phyloP scores from a whole-genome alignment of 768 basidiomycete genomes.

The Kwoniella sp. region DNA sequence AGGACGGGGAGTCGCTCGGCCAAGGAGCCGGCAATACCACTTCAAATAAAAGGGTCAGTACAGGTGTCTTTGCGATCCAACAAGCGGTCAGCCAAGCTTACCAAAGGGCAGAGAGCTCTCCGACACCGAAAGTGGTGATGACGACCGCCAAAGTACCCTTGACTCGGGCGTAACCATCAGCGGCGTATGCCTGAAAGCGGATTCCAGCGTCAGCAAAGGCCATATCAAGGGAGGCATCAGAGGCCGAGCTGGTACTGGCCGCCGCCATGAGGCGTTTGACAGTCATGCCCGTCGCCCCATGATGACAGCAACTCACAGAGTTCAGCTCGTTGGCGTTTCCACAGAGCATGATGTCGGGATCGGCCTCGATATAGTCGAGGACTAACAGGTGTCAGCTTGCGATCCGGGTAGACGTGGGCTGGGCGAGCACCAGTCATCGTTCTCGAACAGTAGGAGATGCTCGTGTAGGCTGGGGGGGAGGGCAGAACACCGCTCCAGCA shows the following conservation, averaged over 20 bases:
- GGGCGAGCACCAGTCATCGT: too few species aligned
- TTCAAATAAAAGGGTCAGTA: slow-evolving; percentile 60
- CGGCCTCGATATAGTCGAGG: slow-evolving; percentile 74
- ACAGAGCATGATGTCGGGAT: slow-evolving; percentile 73
- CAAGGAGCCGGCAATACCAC: slow-evolving; percentile 59
- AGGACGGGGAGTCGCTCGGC: slow-evolving; percentile 85
- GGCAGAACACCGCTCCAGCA: background rate
- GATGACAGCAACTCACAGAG: slow-evolving; percentile 19
- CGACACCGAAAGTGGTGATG: slow-evolving; percentile 83
- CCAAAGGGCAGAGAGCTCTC: slow-evolving; percentile 74
- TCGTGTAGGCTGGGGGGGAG: too few species aligned
- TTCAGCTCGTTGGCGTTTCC: slow-evolving; percentile 59
- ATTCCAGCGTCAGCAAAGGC: background rate
- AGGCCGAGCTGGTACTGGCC: too few species aligned
- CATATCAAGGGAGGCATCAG: background rate
- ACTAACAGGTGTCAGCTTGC: too few species aligned
- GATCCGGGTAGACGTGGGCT: too few species aligned
- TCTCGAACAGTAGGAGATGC: too few species aligned
- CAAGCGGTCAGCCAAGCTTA: slow-evolving; percentile 5
- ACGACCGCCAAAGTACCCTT: slow-evolving; percentile 57
- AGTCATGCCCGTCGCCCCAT: too few species aligned
- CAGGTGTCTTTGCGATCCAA: slow-evolving; percentile 58
- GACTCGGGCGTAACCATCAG: slow-evolving; percentile 86
- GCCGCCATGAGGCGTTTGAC: too few species aligned
- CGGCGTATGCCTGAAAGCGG: slow-evolving; percentile 76